Base-by-base conservation (phyloP, 257 asterid species). In the Lithospermum erythrorhizon region DNA sequence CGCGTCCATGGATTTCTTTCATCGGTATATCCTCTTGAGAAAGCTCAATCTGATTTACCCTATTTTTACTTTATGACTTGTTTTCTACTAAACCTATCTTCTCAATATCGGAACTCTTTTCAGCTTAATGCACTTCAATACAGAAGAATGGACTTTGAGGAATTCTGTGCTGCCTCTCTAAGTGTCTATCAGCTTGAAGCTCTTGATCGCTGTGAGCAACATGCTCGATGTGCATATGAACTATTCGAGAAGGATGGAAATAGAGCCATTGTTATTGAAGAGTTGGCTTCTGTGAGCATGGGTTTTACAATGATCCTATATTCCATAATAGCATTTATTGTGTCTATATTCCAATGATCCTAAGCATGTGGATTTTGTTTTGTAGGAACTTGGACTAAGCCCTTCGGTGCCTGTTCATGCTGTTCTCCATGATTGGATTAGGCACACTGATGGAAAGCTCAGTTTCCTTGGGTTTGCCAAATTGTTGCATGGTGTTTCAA, bases 61-160 rank as follows among this genome's bases (percentile, higher is more conserved):
- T 32, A 7, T 58, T 19, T 32, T 23, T 21, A n/a, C 14, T 30
- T 30, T 55, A 48, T 62, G 49, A 49, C 21, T 25, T 63, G 58
- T 19, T 48, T n/a, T 16, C 13, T 4, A 22, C 22, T 5, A 57
- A 27, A 21, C 13, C 2, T n/a, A 32, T 56, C 47, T 71, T 58
- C 48, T 41, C 5, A 41, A 41, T 41, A 11, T 9, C 30, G 16
- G 62, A 61, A 24, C 22, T 53, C 48, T 58, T 61, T 69, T 25
- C 83, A 87, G 95, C 76, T 87, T 67, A 84, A 81, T 52, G 86
- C 78, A 23, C 90, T 87, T 21, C 90, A 83, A 61, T 87, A 80
- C 49, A 79, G 95, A 77, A 87, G 71, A 75, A 80, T 87, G 94
- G 67, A 77, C 68, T 76, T 76, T 55, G 94, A 79, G 57, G 95